Evolutionary conservation across 2,329 filamentous ascomycete species (phyloP), one percentile per base, ranked within the genome.

Genomic region (Aspergillus oerlinghausenensis): DNA sequence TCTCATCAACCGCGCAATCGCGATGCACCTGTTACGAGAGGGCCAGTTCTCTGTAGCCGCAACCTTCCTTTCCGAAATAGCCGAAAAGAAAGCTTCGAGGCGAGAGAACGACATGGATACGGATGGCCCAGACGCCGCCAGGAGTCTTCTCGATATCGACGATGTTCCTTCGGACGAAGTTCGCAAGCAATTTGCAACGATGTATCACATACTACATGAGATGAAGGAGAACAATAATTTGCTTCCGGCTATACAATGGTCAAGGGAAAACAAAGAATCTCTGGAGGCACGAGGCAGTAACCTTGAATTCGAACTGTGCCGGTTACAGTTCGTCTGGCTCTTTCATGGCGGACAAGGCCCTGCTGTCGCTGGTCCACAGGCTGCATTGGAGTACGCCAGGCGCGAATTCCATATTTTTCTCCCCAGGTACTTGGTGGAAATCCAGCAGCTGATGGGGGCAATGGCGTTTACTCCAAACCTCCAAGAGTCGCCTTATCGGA

Each of bases 21-120:
- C 90, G 9, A 97, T 97, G 92, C 94, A 99, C 70, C 83, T 99
- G 23, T 82, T 99, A 42, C 89, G 94, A 43, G 93, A 97, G 76
- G 94, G 94, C 50, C 89, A 96, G 70, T 99, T 99, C 73, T 82
- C 82, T 23, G 92, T 96, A 2, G 93, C 93, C 11, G 86, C 87
- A 17, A 91, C 87, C 1, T 97, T 99, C 65, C 84, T 96, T 50
- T 78, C 82, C 14, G 94, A 97, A 78, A 84, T 83, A 29, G 75
- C 78, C 54, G 71, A 77, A 25, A 75, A 78, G 58, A 77, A 78
- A 71, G 63, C 74, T 62, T 58, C 70, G 51, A 65, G 67, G 60
- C 67, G 72, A 58, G 64, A 69, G 48, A 55, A 67, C 58, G 61
- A 67, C 49, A 50, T 61, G 8, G 55, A 55, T 11, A 64, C 73